phyloP scores from a whole-genome alignment of 345 rosid species.

The Melaleuca alternifolia region DNA sequence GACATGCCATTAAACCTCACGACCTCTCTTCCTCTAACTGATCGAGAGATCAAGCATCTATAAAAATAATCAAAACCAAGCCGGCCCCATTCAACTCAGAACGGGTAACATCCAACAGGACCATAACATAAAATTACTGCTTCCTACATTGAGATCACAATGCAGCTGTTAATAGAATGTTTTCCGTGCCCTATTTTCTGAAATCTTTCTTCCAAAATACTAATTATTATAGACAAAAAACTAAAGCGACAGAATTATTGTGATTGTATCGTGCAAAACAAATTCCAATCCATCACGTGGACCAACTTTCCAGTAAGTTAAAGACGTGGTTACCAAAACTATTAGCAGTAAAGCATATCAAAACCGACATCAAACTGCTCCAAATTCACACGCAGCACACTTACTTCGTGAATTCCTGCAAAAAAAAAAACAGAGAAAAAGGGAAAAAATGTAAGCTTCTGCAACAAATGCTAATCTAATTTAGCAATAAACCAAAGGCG shows the following conservation, averaged over 20 bases:
- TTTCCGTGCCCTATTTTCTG: neutral
- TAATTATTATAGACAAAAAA: neutral
- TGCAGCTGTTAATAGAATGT: neutral
- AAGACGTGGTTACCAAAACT: neutral
- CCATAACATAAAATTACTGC: neutral
- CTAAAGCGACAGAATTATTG: neutral
- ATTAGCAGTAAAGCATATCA: neutral
- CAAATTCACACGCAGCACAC: constrained; percentile 22
- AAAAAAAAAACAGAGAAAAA: neutral
- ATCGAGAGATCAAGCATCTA: neutral
- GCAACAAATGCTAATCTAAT: neutral
- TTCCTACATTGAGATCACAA: neutral
- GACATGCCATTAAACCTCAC: neutral
- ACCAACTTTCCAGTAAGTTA: neutral
- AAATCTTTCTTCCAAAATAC: neutral
- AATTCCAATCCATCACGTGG: neutral
- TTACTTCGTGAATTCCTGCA: constrained; percentile 99
- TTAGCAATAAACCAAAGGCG: neutral
- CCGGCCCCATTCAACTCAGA: neutral
- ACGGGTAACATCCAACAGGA: neutral
- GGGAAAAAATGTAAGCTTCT: neutral
- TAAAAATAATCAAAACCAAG: neutral
- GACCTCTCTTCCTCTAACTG: neutral
- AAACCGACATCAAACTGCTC: neutral
- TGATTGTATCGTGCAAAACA: neutral